phyloP scores from a whole-genome alignment of 768 basidiomycete species.

The Rhizopogon vesiculosus region DNA sequence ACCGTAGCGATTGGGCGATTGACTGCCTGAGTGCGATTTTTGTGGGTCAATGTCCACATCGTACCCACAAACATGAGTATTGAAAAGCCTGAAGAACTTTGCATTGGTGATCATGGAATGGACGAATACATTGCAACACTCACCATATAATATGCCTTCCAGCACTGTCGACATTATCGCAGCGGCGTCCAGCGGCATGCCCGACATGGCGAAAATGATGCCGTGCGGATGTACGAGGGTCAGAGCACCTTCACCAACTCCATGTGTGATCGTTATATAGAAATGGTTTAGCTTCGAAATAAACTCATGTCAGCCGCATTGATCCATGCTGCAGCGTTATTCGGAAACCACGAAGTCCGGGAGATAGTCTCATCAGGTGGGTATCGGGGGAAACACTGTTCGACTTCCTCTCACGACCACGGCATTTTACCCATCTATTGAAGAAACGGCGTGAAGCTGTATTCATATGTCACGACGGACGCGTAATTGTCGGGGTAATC shows the following conservation, averaged over 20 bases:
- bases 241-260: too few relatives aligned
- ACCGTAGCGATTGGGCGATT: slow-evolving; percentile 12
- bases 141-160: slow-evolving; percentile 20
- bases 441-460: too few relatives aligned
- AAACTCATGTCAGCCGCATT: neutral
- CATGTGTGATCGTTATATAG: neutral
- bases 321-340: neutral
- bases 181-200: slow-evolving; percentile 12
- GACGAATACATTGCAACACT: neutral
- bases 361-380: neutral
- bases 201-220: neutral
- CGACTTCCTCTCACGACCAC: too few relatives aligned
- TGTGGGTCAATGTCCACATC: slow-evolving; percentile 11
- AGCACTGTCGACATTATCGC: slow-evolving; percentile 17
- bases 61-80: slow-evolving; percentile 21
- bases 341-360: neutral
- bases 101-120: neutral
- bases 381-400: too few relatives aligned
- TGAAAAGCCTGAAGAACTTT: slow-evolving; percentile 15
- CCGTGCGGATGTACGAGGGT: neutral
- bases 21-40: slow-evolving; percentile 3
- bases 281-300: neutral
- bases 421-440: too few relatives aligned
- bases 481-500: too few relatives aligned
- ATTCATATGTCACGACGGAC: too few relatives aligned